Conservation (phyloP, 345 rosid genomes). For the Acer saccharum region DNA sequence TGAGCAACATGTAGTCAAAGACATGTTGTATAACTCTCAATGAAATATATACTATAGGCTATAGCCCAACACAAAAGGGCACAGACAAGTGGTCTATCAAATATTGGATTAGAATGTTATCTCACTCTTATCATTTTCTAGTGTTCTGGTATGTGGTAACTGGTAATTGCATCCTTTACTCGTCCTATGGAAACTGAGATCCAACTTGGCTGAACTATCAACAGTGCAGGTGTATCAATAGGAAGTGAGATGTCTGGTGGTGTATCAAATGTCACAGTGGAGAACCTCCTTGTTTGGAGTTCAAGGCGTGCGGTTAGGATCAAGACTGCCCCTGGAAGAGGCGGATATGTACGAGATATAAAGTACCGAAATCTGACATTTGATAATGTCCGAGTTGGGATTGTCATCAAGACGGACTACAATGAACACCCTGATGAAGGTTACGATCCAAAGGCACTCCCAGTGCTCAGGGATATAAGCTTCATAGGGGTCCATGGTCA, state of each 20-base stretch:
- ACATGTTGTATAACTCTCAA: neutral
- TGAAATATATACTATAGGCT: neutral
- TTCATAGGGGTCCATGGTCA: slow-evolving; percentile 84
- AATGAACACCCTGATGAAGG: slow-evolving; percentile 90
- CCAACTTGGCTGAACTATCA: slow-evolving; percentile 25
- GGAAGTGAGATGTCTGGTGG: slow-evolving; percentile 99
- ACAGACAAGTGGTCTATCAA: neutral
- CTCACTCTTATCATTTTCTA: neutral
- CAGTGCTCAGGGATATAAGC: slow-evolving; percentile 63
- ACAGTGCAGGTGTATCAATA: slow-evolving; percentile 95
- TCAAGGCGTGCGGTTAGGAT: slow-evolving; percentile 94
- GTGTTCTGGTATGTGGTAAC: too few species aligned
- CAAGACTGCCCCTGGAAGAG: slow-evolving; percentile 96
- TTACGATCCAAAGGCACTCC: slow-evolving; percentile 76
- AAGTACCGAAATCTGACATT: slow-evolving; percentile 77
- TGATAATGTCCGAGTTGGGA: slow-evolving; percentile 83
- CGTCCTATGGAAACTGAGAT: slow-evolving; percentile 16
- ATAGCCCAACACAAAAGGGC: neutral
- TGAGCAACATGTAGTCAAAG: neutral
- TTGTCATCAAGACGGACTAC: slow-evolving; percentile 91
- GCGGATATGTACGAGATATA: slow-evolving; percentile 74
- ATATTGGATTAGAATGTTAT: neutral
- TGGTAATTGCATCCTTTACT: slow-evolving; percentile 11
- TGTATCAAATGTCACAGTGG: slow-evolving; percentile 77
- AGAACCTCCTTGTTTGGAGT: slow-evolving; percentile 84